phyloP scores from a whole-genome alignment of 2,329 filamentous ascomycete species.

The Trichophyton simii region DNA sequence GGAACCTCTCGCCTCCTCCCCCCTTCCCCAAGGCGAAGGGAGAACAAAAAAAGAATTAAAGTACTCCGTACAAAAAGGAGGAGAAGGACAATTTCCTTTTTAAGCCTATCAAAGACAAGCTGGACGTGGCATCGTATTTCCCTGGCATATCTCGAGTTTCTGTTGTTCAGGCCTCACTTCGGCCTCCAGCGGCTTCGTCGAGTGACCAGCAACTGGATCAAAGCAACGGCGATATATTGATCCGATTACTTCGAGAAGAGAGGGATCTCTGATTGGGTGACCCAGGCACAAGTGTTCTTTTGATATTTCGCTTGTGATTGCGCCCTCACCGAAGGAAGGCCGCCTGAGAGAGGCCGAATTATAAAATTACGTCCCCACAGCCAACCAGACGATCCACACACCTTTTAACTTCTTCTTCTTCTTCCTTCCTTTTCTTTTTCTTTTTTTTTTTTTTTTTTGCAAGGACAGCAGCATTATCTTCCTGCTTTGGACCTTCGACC shows the following conservation, averaged over 20 bases:
- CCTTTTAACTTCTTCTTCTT: neutral
- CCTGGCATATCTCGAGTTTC: neutral
- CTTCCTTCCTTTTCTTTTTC: neutral
- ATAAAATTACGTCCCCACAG: constrained; percentile 4
- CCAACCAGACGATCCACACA: constrained; percentile 3
- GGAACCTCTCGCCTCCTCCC: constrained; percentile 1
- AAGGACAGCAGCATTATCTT: neutral
- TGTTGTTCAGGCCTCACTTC: neutral
- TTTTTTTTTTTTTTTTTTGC: neutral
- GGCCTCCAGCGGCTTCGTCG: neutral
- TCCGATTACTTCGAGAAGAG: neutral
- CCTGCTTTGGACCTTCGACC: neutral
- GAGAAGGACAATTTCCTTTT: neutral
- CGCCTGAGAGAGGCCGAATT: neutral
- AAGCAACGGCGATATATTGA: neutral
- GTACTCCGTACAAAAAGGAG: neutral
- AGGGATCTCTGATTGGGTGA: neutral
- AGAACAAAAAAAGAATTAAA: neutral
- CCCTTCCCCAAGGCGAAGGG: neutral
- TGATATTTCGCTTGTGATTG: constrained; percentile 4
- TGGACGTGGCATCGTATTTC: neutral
- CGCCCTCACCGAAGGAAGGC: neutral
- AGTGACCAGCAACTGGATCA: neutral
- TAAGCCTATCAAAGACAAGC: neutral
- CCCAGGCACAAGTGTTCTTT: neutral